Percentiles rank a stretch among this genome's conserved stretches.
Conservation (phyloP, 305 asterid genomes). For the Salvia sclarea region DNA sequence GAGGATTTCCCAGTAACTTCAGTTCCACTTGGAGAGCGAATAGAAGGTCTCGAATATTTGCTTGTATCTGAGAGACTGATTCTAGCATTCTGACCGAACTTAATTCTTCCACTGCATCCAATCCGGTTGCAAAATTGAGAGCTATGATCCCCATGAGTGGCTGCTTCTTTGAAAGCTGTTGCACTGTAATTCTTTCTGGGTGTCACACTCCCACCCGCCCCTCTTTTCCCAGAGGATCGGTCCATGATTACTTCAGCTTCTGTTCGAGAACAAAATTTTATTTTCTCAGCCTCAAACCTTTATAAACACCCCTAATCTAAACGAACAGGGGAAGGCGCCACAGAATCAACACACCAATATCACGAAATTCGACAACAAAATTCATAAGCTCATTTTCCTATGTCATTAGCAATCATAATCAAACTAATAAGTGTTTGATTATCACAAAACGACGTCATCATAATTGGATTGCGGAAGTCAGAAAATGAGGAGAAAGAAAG, state of each 20-base stretch:
- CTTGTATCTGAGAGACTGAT: slow-evolving; percentile 43
- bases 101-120: slow-evolving; percentile 80
- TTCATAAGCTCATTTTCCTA: background rate
- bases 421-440: background rate
- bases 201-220: slow-evolving; percentile 36
- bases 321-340: background rate
- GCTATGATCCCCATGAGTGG: slow-evolving; percentile 41
- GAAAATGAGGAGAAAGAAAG: background rate
- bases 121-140: slow-evolving; percentile 69
- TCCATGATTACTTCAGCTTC: slow-evolving; percentile 51
- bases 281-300: slow-evolving; percentile 14
- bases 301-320: background rate
- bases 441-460: background rate
- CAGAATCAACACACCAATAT: background rate
- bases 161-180: slow-evolving; percentile 36
- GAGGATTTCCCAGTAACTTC: slow-evolving; percentile 44
- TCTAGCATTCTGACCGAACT: slow-evolving; percentile 43
- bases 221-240: slow-evolving; percentile 49
- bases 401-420: background rate
- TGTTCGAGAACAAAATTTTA: slow-evolving; percentile 15
- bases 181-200: slow-evolving; percentile 44
- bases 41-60: slow-evolving; percentile 43
- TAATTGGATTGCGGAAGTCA: background rate
- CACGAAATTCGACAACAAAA: slow-evolving; percentile 7
- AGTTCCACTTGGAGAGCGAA: slow-evolving; percentile 47